phyloP scores from a whole-genome alignment of 129 eudicot genomes.

The Daucus carota region DNA sequence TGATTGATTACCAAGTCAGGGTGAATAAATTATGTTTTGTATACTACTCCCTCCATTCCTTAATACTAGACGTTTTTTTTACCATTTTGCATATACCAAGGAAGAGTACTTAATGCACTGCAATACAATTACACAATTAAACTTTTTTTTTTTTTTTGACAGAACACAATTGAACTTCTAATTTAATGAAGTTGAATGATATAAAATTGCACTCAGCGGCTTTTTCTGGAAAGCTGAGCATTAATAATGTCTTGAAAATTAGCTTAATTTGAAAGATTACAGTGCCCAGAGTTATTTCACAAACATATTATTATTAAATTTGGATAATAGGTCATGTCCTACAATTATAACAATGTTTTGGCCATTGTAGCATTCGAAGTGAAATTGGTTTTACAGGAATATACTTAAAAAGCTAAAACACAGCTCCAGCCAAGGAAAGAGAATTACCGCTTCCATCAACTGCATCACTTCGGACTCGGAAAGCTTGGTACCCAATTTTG shows the following conservation, averaged over 20 bases:
- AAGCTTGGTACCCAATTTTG: slow-evolving; percentile 86
- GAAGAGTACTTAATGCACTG: no score
- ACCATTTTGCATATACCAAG: no score
- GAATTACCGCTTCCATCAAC: slow-evolving; percentile 83
- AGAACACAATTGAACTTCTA: no score
- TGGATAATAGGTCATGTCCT: neutral
- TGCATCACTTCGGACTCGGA: slow-evolving; percentile 91
- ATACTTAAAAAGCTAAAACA: neutral
- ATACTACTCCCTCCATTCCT: neutral
- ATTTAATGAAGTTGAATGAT: no score
- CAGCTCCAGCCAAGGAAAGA: neutral
- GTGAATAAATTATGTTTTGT: neutral
- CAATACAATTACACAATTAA: no score
- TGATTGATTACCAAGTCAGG: no score
- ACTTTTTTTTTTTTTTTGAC: no score
- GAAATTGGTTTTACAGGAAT: neutral
- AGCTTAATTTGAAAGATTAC: neutral
- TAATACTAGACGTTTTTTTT: no score
- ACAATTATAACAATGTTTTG: neutral
- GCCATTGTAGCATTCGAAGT: neutral
- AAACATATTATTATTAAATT: neutral
- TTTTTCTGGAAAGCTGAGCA: no score
- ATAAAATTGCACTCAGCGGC: no score
- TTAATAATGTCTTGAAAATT: no score
- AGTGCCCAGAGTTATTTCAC: neutral